Evolutionary conservation across 2,329 filamentous ascomycete species (phyloP), one percentile per base, ranked within the genome.

Genomic region (Pyrenophora teres): DNA sequence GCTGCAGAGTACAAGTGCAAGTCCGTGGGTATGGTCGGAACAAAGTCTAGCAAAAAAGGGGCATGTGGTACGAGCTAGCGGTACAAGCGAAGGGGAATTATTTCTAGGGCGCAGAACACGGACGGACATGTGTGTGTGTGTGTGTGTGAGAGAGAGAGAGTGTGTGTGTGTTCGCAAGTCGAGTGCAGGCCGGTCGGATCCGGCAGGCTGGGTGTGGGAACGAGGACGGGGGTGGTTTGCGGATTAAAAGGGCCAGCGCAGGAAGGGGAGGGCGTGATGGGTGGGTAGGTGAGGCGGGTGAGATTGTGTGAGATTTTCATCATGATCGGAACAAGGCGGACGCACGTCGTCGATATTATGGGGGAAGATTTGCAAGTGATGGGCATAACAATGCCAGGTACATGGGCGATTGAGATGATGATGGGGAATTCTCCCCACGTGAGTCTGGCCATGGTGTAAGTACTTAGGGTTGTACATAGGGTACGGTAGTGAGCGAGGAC

Each of bases 101-200:
- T n/a, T 18, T 33, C 30, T 19, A 42, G 31, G 18, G 7, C n/a
- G 27, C 27, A 25, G n/a, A 16, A 44, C 31, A 36, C 41, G 41
- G 41, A 44, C 41, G 41, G 36, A 44, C 31, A 15, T 27, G 41
- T 36, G n/a, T n/a, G n/a, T n/a, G n/a, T n/a, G n/a, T n/a, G n/a
- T n/a, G n/a, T n/a, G n/a, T n/a, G n/a, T n/a, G n/a, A n/a, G n/a
- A n/a, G n/a, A n/a, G n/a, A n/a, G n/a, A n/a, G n/a, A n/a, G n/a
- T n/a, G n/a, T n/a, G n/a, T n/a, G n/a, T n/a, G n/a, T n/a, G n/a
- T n/a, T n/a, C n/a, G n/a, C n/a, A 18, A 23, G 19, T 7, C 19
- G 27, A 36, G 32, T 44, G 19, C 19, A 21, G 30, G 19, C 27
- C 27, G 12, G 27, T 25, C 2, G 27, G 27, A 18, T 37, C 41